These are phyloP conservation scores for Pelagophyceae sp. DNA, from an alignment of 352 stramenopile genomes.

Conservation along the genomic window DNA sequence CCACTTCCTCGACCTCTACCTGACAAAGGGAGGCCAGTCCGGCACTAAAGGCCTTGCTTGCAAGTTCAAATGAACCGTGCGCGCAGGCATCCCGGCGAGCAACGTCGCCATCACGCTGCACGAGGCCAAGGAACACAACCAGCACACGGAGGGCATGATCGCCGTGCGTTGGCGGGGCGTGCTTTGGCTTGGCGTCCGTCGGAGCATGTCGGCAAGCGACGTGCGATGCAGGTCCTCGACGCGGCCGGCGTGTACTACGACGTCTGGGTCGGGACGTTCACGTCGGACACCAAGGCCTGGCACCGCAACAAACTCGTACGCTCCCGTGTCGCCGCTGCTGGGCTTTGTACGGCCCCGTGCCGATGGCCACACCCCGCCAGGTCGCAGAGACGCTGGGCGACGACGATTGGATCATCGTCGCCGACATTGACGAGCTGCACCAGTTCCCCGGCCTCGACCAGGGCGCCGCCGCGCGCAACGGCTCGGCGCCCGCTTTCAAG, in stretches of 20 bases:
- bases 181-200: too few species aligned
- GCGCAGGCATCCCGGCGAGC: not conserved
- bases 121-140: not conserved
- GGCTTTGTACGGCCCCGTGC: too few species aligned
- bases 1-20: slow-evolving; percentile 18
- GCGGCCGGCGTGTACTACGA: not conserved
- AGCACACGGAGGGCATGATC: not conserved
- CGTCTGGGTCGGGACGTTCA: slow-evolving; percentile 16
- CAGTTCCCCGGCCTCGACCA: slow-evolving; percentile 2
- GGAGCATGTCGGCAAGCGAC: too few species aligned
- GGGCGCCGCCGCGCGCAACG: too few species aligned
- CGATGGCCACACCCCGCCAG: too few species aligned
- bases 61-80: too few species aligned
- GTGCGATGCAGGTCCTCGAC: not conserved
- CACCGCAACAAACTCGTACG: not conserved
- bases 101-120: not conserved
- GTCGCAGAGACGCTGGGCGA: not conserved
- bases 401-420: slow-evolving; percentile 16
- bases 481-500: too few species aligned
- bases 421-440: slow-evolving; percentile 18
- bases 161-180: too few species aligned
- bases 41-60: too few species aligned
- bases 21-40: too few species aligned
- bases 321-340: too few species aligned
- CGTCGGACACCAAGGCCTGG: slow-evolving; percentile 6